Evolutionary conservation across 208 protist species (phyloP).

Genomic region (Acanthamoeba triangularis): DNA sequence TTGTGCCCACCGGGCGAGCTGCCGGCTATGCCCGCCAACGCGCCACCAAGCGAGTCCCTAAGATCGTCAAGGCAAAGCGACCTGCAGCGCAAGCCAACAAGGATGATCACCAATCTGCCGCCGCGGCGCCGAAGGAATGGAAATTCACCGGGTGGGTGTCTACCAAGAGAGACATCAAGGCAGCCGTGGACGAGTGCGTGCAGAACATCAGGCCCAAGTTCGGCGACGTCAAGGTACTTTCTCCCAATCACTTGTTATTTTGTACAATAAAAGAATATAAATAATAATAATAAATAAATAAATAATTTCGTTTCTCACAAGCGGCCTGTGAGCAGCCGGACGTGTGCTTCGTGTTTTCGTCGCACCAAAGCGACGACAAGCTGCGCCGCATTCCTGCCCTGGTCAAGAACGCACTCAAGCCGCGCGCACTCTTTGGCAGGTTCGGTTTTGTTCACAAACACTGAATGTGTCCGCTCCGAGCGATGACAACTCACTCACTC

Average conservation of each 20-base stretch:
- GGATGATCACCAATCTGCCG: background rate
- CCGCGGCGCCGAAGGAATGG: conserved; percentile 10
- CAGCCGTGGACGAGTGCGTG: conserved; percentile 40
- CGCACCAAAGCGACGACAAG: conserved; percentile 39
- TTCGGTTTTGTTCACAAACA: background rate
- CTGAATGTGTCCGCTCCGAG: background rate
- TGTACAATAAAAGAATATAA: background rate
- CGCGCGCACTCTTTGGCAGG: conserved; percentile 38
- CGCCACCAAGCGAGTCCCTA: background rate
- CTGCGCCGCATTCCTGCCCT: conserved; percentile 35
- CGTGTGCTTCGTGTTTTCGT: conserved; percentile 49
- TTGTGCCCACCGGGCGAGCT: background rate
- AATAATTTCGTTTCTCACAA: no score
- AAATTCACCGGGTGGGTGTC: conserved; percentile 57
- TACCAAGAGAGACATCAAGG: conserved; percentile 31
- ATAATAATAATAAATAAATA: no score
- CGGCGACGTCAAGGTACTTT: conserved; percentile 3
- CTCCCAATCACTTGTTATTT: background rate
- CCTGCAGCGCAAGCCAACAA: background rate
- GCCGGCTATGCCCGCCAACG: background rate
- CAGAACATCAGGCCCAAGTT: conserved; percentile 35
- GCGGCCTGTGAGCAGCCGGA: background rate
- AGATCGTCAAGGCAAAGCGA: background rate
- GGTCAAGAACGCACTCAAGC: conserved; percentile 48
- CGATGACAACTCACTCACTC: background rate